phyloP scores from a whole-genome alignment of 2,329 filamentous ascomycete genomes.

The Truncatella angustata region DNA sequence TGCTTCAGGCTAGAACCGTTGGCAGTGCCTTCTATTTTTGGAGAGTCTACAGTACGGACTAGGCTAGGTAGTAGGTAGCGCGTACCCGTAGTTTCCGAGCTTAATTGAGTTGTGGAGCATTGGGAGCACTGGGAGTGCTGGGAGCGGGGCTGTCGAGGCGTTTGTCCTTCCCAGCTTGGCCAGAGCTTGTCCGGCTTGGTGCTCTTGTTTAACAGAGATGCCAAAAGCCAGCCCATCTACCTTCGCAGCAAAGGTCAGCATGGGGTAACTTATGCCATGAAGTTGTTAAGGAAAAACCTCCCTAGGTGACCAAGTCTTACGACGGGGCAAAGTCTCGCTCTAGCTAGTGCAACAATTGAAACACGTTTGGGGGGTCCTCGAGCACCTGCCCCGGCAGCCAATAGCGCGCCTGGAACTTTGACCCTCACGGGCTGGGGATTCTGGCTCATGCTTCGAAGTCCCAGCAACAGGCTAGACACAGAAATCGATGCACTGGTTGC shows the following conservation, averaged over 20 bases:
- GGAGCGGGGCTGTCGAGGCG: background rate
- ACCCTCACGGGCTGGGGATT: constrained; percentile 4
- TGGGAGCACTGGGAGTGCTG: background rate
- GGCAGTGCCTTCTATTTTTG: constrained; percentile 2
- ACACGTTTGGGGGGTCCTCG: background rate
- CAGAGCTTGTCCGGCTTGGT: background rate
- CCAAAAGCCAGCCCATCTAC: background rate
- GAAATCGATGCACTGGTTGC: too few relatives aligned
- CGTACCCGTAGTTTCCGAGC: constrained; percentile 2
- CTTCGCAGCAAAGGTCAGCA: constrained; percentile 1
- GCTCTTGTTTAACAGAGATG: background rate
- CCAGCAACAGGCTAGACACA: background rate
- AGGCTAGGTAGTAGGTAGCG: too few relatives aligned
- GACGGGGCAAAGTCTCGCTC: background rate
- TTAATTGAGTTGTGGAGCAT: background rate
- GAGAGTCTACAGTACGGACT: background rate
- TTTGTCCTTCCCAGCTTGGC: background rate
- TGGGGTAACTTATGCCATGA: background rate
- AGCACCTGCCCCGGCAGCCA: constrained; percentile 7
- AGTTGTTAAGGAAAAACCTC: background rate
- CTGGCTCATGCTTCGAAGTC: background rate
- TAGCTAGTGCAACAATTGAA: background rate
- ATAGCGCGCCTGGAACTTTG: background rate
- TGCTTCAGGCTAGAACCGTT: background rate
- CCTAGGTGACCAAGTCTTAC: background rate